phyloP scores from a whole-genome alignment of 106 monocot genomes.

The Ottelia alismoides region DNA sequence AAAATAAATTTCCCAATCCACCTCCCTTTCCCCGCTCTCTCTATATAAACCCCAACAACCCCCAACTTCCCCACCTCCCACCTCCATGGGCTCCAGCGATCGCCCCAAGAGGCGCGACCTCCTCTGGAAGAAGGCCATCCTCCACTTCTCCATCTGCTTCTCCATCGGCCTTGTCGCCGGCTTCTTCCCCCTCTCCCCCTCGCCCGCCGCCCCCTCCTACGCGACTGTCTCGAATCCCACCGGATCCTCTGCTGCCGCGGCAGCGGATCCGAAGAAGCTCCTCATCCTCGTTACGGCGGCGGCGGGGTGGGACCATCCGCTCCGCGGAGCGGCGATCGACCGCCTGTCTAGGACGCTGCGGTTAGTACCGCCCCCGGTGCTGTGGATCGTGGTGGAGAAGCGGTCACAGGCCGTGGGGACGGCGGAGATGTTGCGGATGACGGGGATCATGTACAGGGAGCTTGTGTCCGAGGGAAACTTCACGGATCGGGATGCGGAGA shows the following conservation, averaged over 20 bases:
- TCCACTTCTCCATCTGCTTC: constrained; percentile 90
- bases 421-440: constrained; percentile 35
- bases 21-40: no score
- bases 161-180: constrained; percentile 86
- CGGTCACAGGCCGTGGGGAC: constrained; percentile 17
- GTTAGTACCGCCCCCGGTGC: constrained; percentile 37
- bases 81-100: constrained; percentile 48
- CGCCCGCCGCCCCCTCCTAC: not conserved
- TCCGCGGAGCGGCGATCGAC: constrained; percentile 15
- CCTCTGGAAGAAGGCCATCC: constrained; percentile 70
- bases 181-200: constrained; percentile 40
- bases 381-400: constrained; percentile 56
- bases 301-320: constrained; percentile 4
- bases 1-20: no score
- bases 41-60: no score
- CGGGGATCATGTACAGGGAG: constrained; percentile 55
- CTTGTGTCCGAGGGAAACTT: constrained; percentile 42
- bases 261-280: not conserved
- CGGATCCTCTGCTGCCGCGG: not conserved
- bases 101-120: constrained; percentile 52
- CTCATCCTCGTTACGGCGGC: constrained; percentile 36
- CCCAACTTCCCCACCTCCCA: no score
- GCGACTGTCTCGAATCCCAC: constrained; percentile 3
- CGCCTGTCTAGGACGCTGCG: constrained; percentile 35
- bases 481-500: constrained; percentile 22